Evolutionary conservation across 805 yeast genomes (phyloP), one percentile per base, ranked within the genome.

Genomic region (Candida pini): DNA sequence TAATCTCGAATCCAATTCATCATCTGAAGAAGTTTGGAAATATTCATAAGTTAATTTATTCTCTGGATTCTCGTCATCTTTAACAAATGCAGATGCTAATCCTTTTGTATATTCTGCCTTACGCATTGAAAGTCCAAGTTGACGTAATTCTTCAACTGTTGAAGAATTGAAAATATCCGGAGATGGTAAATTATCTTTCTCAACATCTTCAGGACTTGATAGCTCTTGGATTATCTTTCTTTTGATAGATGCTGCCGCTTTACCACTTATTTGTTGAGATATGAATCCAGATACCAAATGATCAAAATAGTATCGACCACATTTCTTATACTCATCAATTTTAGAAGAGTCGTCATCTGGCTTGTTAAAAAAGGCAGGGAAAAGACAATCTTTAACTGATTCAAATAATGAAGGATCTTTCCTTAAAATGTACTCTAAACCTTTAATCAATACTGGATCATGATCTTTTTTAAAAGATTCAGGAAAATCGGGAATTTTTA

Each of bases 251-350:
- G 49, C 55, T 0, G 96, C 96, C 1, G 96, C 94, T 1, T 74
- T 69, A 1, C 95, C 95, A 43, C 84, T 77, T 9, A 84, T 73
- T 52, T 83, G 92, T 54, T 84, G 92, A 0, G 81, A 69, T 3
- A 83, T 71, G 3, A 84, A 72, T 4, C 75, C 67, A 28, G 65
- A 56, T 2, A 64, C 64, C 7, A 76, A 51, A 14, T 63, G 59
- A 16, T 57, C 56, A 40, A 68, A 73, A 33, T 69, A 67, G 31
- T 54, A 59, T 10, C 59, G 36, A 4, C 34, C 40, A 10, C 42
- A 34, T 22, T 24, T 32, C 25, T 33, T 31, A 17, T 30, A 19
- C 8, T 26, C 35, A n/a, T n/a, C n/a, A n/a, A n/a, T n/a, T 13
- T 22, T 20, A n/a, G 26, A 17, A 12, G 16, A 21, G 5, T 22